Percentiles rank a stretch among this genome's conserved stretches.
Evolutionary conservation across 768 basidiomycete species (phyloP).

Genomic region (Leucogyrophana mollusca): DNA sequence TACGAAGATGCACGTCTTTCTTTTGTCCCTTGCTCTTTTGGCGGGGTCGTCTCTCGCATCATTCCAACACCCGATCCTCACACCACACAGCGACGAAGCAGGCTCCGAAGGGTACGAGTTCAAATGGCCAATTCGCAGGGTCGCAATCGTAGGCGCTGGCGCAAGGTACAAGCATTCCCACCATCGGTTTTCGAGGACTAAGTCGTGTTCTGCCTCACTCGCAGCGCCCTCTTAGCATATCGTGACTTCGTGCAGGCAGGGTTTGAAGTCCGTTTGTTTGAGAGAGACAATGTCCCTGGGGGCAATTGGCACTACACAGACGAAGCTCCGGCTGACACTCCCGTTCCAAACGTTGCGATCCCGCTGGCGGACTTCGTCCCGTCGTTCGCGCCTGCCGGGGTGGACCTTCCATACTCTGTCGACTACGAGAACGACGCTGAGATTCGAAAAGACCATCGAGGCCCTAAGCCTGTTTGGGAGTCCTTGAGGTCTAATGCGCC

Average conservation of each 20-base stretch:
- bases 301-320: constrained; percentile 46
- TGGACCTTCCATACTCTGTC: constrained; percentile 17
- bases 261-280: constrained; percentile 35
- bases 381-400: constrained; percentile 33
- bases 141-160: constrained; percentile 43
- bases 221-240: constrained; percentile 36
- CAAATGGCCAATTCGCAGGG: constrained; percentile 36
- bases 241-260: constrained; percentile 34
- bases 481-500: constrained; percentile 34
- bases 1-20: not conserved
- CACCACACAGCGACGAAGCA: constrained; percentile 3
- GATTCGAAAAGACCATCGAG: constrained; percentile 28
- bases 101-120: constrained; percentile 29
- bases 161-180: constrained; percentile 28
- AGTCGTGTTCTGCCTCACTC: too few relatives aligned
- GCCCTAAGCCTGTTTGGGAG: constrained; percentile 38
- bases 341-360: constrained; percentile 35
- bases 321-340: constrained; percentile 31
- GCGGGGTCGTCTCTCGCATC: not conserved
- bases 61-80: not conserved
- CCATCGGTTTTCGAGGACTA: not conserved
- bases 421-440: constrained; percentile 15
- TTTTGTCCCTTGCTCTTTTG: not conserved
- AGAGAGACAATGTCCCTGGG: constrained; percentile 38
- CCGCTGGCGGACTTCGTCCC: constrained; percentile 34